A percentile compares a stretch with the other conserved stretches of the same genome.
phyloP scores from a whole-genome alignment of 2,329 filamentous ascomycete species.

The Xylariomycetidae sp. region DNA sequence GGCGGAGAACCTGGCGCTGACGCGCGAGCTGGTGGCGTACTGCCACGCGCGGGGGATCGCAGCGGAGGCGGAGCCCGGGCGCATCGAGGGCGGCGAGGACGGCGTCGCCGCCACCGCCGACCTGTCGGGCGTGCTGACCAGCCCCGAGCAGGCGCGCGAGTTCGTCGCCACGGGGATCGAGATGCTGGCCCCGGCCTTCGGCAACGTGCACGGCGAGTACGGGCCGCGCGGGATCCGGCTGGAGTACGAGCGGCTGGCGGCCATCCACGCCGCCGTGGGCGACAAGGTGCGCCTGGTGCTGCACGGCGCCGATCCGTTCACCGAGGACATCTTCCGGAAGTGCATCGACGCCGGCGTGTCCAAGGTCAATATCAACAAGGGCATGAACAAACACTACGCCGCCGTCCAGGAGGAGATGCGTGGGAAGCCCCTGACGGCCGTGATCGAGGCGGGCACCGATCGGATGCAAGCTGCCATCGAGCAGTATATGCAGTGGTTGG shows the following conservation, averaged over 20 bases:
- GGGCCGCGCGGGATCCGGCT: conserved; percentile 38
- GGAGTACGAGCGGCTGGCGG: conserved; percentile 28
- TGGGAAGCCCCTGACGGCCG: conserved; percentile 39
- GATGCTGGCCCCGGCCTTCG: conserved; percentile 62
- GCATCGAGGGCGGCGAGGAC: conserved; percentile 63
- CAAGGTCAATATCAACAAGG: conserved; percentile 48
- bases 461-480: conserved; percentile 44
- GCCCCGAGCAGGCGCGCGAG: conserved; percentile 56
- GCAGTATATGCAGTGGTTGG: conserved; percentile 38
- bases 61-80: conserved; percentile 64
- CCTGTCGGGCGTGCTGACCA: conserved; percentile 46
- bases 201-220: conserved; percentile 65
- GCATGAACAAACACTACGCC: conserved; percentile 43
- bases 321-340: conserved; percentile 35
- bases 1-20: conserved; percentile 61
- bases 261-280: conserved; percentile 36
- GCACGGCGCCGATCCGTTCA: conserved; percentile 43
- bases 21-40: conserved; percentile 54
- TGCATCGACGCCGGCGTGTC: conserved; percentile 40
- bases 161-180: conserved; percentile 63
- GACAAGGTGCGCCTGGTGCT: conserved; percentile 40
- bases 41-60: conserved; percentile 61
- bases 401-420: conserved; percentile 38
- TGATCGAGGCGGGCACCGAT: conserved; percentile 40
- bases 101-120: conserved; percentile 52